A percentile compares a stretch with the other conserved stretches of the same genome.
Conservation (phyloP, 2,329 filamentous ascomycete species). For the Diaporthe sp. region DNA sequence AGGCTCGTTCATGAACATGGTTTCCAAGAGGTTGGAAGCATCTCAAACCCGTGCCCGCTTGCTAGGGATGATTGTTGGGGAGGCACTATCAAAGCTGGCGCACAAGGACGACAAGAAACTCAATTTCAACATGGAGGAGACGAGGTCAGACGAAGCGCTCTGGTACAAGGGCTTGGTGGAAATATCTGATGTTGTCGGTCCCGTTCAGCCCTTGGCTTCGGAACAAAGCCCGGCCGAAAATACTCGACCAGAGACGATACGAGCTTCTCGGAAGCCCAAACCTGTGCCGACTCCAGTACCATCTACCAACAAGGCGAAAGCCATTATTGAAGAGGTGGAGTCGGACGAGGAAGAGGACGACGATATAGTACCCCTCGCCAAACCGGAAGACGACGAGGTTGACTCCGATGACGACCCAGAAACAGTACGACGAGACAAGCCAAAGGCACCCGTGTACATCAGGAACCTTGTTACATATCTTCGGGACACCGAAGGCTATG, state of each 20-base stretch:
- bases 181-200: slow-evolving; percentile 74
- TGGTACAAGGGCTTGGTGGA: slow-evolving; percentile 80
- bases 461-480: slow-evolving; percentile 85
- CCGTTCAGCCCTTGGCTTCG: slow-evolving; percentile 62
- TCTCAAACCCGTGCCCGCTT: slow-evolving; percentile 83
- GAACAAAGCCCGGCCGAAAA: slow-evolving; percentile 37
- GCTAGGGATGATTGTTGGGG: slow-evolving; percentile 89
- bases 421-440: slow-evolving; percentile 85
- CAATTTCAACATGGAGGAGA: slow-evolving; percentile 87
- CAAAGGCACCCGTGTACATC: slow-evolving; percentile 89
- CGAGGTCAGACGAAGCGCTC: slow-evolving; percentile 77
- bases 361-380: slow-evolving; percentile 82
- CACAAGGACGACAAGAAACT: slow-evolving; percentile 80
- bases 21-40: slow-evolving; percentile 87
- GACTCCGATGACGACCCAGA: slow-evolving; percentile 96
- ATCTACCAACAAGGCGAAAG: slow-evolving; percentile 52
- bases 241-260: slow-evolving; percentile 41
- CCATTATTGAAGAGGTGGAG: slow-evolving; percentile 75
- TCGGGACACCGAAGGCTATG: slow-evolving; percentile 85
- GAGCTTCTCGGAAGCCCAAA: slow-evolving; percentile 49
- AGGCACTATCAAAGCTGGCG: slow-evolving; percentile 74
- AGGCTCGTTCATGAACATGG: slow-evolving; percentile 78
- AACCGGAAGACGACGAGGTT: slow-evolving; percentile 88
- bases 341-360: slow-evolving; percentile 73
- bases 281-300: slow-evolving; percentile 45